Base-by-base conservation (phyloP, 176 grass and related monocot species). In the Secale cereale region DNA sequence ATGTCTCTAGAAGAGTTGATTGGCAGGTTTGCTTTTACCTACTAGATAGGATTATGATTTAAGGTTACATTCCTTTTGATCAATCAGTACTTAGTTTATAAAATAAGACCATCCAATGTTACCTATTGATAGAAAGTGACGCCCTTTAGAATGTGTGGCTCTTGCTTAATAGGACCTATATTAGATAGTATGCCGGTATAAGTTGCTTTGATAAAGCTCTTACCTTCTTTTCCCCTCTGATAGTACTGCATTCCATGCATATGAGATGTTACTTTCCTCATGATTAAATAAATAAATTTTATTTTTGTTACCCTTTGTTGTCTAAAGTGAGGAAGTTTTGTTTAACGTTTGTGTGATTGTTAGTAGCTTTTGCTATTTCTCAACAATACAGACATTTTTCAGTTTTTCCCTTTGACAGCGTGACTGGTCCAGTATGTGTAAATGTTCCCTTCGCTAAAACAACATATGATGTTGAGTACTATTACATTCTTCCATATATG, bases 401-500 rank as follows among this genome's bases (percentile, higher is more conserved):
- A 7, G 3, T 15, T 19, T 32, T 80, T 11, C 35, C 9, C 7
- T 46, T 74, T 74, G 10, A 30, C 78, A 93, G 91, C 22, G 85
- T 90, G 82, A 78, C 12, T n/a, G 85, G 85, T 61, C 78, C 88
- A 57, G 10, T 93, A 28, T 57, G 87, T 72, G 15, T 27, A 63
- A 82, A 31, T 25, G 73, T 30, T 27, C 50, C 29, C 12, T 56
- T 2, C 35, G 65, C 50, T 54, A 52, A 5, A 22, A 87, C 83
- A 26, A 88, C 85, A 69, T 17, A 6, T 74, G 88, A 82, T 27
- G 91, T 90, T 82, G 82, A 88, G 0, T 81, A 40, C 46, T 93
- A 90, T 37, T 82, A 87, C 33, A 46, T 90, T 62, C 83, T 93
- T 40, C 88, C 92, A 27, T 93, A 91, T 84, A 78, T 73, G 57